Base-by-base conservation (phyloP, 2,329 filamentous ascomycete species). In the Sporothrix protearum region DNA sequence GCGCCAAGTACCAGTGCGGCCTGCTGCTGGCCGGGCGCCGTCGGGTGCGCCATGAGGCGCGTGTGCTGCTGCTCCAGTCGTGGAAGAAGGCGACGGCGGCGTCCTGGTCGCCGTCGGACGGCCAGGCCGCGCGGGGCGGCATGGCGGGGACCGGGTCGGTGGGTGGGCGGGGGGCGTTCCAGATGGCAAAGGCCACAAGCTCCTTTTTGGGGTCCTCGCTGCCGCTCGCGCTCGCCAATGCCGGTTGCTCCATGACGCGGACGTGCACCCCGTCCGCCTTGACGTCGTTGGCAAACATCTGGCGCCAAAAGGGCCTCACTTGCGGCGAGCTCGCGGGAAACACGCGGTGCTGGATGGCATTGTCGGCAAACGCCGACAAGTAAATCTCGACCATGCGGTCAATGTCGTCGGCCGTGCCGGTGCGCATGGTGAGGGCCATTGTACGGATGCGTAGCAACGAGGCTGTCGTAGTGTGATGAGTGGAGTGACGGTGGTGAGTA, bases 1-100 rank as follows among this genome's bases (percentile, higher is more conserved):
- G 74, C 73, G 85, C 84, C 10, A 88, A 78, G 73, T 82, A 84
- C 78, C 82, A 84, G 74, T 87, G 86, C 71, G 77, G 80, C 7
- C 7, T 57, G 49, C 30, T 53, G 68, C 36, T 33, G 30, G 9
- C 53, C 68, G 2, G 25, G 28, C n/a, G 55, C 42, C 77, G 79
- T 2, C 75, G 77, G 0, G 3, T 76, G 77, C 0, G 77, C 79
- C 79, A 85, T 83, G 45, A 82, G 76, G 57, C 76, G 76, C 16
- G 75, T 74, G 49, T 83, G 82, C 33, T 78, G 79, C 7, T 72
- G 75, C 0, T 78, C 75, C 70, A 85, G 0, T 76, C 76, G 0
- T 77, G 77, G 66, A 85, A 84, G 76, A 85, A 85, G 1, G 76
- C 71, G 14, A 78, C 75, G 0, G 81, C 83, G 8, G 83, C 75